phyloP scores from a whole-genome alignment of 768 basidiomycete species.

The Vararia minispora region DNA sequence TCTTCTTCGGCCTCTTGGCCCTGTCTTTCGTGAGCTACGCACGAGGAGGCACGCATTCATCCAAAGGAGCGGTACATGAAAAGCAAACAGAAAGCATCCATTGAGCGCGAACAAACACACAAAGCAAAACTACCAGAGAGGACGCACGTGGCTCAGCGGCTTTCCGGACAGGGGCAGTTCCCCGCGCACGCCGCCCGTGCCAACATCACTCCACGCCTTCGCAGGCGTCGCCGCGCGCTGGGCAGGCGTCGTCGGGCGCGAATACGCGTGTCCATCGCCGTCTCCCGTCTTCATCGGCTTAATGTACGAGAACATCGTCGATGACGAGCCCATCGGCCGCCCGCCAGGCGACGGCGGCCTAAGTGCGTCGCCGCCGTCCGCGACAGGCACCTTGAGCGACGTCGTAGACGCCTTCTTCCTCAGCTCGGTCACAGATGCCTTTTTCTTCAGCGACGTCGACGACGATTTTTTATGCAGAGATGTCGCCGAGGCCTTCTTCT shows the following conservation, averaged over 20 bases:
- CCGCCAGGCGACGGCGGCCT: slow-evolving; percentile 7
- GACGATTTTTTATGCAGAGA: too few species aligned
- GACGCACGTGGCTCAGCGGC: slow-evolving; percentile 82
- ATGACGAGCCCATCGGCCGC: slow-evolving; percentile 47
- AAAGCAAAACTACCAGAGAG: slow-evolving; percentile 43
- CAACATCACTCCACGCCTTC: slow-evolving; percentile 24
- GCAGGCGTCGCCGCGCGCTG: slow-evolving; percentile 9
- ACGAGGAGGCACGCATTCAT: slow-evolving; percentile 12
- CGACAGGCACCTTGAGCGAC: too few species aligned
- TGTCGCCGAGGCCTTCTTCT: too few species aligned
- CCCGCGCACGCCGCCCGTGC: slow-evolving; percentile 14
- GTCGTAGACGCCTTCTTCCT: too few species aligned
- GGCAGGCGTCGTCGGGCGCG: slow-evolving; percentile 15
- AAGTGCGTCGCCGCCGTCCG: slow-evolving; percentile 1
- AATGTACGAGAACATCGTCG: slow-evolving; percentile 62
- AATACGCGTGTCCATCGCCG: slow-evolving; percentile 11
- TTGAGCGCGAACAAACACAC: slow-evolving; percentile 14
- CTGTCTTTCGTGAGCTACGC: slow-evolving; percentile 65
- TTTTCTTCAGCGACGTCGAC: too few species aligned
- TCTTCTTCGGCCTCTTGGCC: slow-evolving; percentile 56
- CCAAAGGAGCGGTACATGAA: slow-evolving; percentile 14
- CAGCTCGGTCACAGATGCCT: too few species aligned
- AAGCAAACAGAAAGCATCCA: slow-evolving; percentile 18
- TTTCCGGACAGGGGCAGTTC: slow-evolving; percentile 38
- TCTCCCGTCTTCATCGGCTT: slow-evolving; percentile 39